Evolutionary conservation across 179 eudicot species (phyloP), one percentile per base, ranked within the genome.

Genomic region (Corrigiola litoralis): DNA sequence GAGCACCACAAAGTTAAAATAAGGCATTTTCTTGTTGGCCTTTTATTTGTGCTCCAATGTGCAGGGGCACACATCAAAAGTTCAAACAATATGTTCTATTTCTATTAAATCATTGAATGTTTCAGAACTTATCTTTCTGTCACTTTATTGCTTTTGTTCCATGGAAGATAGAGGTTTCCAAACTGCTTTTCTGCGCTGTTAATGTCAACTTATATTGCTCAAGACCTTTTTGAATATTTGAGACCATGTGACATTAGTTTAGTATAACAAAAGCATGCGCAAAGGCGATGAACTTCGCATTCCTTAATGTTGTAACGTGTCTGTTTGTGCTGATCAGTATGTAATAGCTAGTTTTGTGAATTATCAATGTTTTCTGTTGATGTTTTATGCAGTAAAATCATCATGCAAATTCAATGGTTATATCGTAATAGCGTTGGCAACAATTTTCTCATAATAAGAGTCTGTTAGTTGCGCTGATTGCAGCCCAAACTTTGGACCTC

Each of bases 1-100:
- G 73, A 47, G 70, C 63, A 70, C 42, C 73, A 62, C 61, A 60
- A 70, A 75, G 59, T 74, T 31, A 63, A 57, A 63, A 46, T 33
- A 58, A 47, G 49, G 75, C 36, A 58, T 51, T 70, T 75, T 40
- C 25, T 41, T 25, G 28, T 63, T 63, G 55, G 42, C 69, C 44
- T 58, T 67, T 42, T 28, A 34, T 46, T 55, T 62, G 60, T 74
- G 70, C 54, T 65, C 73, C 74, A 64, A 44, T 64, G 47, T 61
- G 66, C 44, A 64, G 46, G 62, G 63, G 74, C 34, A 52, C 58
- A 58, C 49, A 58, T 58, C 14, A 48, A 74, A 69, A 68, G 63
- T 74, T 68, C 18, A 41, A 29, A 41, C 32, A 55, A n/a, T 41
- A 29, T 55, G 62, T 42, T 69, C 71, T 70, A 28, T 65, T 29